Evolutionary conservation across 306 rosid species (phyloP).

Genomic region (Chamaecrista fasciculata): DNA sequence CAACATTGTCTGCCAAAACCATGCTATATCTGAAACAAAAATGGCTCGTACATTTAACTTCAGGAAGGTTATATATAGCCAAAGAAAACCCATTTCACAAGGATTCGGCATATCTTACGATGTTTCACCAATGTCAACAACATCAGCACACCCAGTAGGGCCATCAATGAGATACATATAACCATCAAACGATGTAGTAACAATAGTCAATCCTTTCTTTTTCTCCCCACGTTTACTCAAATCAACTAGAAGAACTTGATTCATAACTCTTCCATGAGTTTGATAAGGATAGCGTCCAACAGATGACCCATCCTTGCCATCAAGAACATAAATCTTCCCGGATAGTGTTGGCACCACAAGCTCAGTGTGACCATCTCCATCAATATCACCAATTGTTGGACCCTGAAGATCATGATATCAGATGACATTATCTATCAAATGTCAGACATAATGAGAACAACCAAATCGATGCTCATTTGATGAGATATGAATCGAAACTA

Average conservation of each 20-base stretch:
- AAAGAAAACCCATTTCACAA: conserved; percentile 12
- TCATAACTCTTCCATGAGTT: conserved; percentile 97
- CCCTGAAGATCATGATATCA: conserved; percentile 53
- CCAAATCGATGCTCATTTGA: background rate
- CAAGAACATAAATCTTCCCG: conserved; percentile 89
- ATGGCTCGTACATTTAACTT: conserved; percentile 5
- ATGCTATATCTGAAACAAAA: conserved; percentile 83
- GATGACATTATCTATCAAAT: conserved; percentile 7
- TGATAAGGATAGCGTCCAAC: conserved; percentile 78
- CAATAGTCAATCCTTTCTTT: conserved; percentile 83
- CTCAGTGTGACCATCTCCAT: conserved; percentile 96
- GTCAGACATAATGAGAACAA: conserved; percentile 2
- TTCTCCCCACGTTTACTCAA: conserved; percentile 73
- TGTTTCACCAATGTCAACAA: conserved; percentile 98
- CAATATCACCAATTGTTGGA: conserved; percentile 88
- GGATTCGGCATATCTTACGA: conserved; percentile 64
- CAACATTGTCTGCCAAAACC: conserved; percentile 98
- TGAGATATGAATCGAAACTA: background rate
- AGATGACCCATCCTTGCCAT: conserved; percentile 88
- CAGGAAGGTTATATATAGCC: conserved; percentile 13
- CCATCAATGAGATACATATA: conserved; percentile 95
- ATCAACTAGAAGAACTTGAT: conserved; percentile 89
- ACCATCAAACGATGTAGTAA: conserved; percentile 92
- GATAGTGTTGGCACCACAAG: conserved; percentile 89
- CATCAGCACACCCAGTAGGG: conserved; percentile 92